Percentiles rank a stretch among this genome's conserved stretches.
Conservation (phyloP, 768 basidiomycete genomes). For the Tylopilus vinaceipallidus region DNA sequence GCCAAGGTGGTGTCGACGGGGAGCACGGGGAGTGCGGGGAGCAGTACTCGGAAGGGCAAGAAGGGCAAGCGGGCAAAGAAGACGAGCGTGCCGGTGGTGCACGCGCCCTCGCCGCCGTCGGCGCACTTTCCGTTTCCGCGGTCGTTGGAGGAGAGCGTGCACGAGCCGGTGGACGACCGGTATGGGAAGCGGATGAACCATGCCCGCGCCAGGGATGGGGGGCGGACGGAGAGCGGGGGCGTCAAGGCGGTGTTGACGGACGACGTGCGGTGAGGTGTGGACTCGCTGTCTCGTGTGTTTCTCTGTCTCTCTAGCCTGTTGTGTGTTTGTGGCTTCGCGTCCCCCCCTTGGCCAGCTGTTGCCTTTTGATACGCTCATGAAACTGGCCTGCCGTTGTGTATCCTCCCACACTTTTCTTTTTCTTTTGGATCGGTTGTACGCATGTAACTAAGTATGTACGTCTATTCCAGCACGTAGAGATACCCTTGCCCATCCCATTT, state of each 20-base stretch:
- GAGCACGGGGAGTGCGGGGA: slow-evolving; percentile 24
- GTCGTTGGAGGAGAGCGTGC: slow-evolving; percentile 39
- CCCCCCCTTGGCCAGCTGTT: no score
- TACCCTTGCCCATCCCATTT: slow-evolving; percentile 24
- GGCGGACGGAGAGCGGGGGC: slow-evolving; percentile 84
- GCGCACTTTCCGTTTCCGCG: slow-evolving; percentile 67
- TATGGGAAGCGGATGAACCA: slow-evolving; percentile 63
- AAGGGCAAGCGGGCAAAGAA: slow-evolving; percentile 38
- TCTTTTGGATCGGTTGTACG: slow-evolving; percentile 16
- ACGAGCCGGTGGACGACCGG: slow-evolving; percentile 23
- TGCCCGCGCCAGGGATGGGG: slow-evolving; percentile 73
- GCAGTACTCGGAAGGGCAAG: slow-evolving; percentile 31
- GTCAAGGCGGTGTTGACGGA: slow-evolving; percentile 68
- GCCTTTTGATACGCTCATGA: no score
- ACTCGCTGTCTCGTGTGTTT: background rate
- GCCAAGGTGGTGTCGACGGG: slow-evolving; percentile 26
- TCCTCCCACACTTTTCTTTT: no score
- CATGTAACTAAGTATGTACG: slow-evolving; percentile 29
- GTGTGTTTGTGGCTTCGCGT: no score
- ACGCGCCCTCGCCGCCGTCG: slow-evolving; percentile 31
- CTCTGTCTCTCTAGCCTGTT: slow-evolving; percentile 10
- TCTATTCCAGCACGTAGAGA: slow-evolving; percentile 18
- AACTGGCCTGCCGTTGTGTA: no score
- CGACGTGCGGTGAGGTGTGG: slow-evolving; percentile 22
- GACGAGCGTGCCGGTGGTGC: slow-evolving; percentile 39